Evolutionary conservation across 2,329 filamentous ascomycete species (phyloP), one percentile per base, ranked within the genome.

Genomic region (Cyanodermella asteris): DNA sequence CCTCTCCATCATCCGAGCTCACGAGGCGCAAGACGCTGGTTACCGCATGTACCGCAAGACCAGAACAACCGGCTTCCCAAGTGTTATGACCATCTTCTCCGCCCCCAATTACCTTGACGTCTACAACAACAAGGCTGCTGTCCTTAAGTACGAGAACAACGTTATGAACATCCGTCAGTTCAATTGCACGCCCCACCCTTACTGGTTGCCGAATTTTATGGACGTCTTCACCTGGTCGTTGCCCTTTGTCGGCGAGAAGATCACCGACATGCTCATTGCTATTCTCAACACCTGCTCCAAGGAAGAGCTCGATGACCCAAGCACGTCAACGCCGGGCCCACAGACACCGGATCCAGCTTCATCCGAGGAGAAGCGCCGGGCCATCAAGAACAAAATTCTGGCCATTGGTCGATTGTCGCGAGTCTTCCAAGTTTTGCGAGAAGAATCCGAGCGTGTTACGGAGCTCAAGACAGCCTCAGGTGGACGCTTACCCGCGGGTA

Each of bases 131-230:
- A 97, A 97, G 60, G 87, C 87, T 2, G 87, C 87, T 1, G 87
- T 97, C 20, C 60, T 97, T 41, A 97, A 97, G 56, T 97, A 97
- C 48, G 87, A 97, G 56, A 97, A 97, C 54, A 97, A 97, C 44
- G 87, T 97, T 32, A 97, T 97, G 87, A 97, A 97, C 59, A 97
- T 97, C 45, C 70, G 87, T 31, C 87, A 97, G 51, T 97, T 97
- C 59, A 97, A 97, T 61, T 97, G 84, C 64, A 94, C 87, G 13
- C 87, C 87, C 17, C 87, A 97, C 49, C 87, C 87, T 5, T 97
- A 97, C 60, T 97, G 87, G 87, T 66, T 97, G 24, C 87, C 87
- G 28, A 97, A 97, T 58, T 97, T 97, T 47, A 97, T 97, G 87
- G 87, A 97, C 44, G 87, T 97, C 34, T 97, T 97, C 47, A 97